phyloP scores from a whole-genome alignment of 192 early-diverging fungal species.

The Paraglomus brasilianum region DNA sequence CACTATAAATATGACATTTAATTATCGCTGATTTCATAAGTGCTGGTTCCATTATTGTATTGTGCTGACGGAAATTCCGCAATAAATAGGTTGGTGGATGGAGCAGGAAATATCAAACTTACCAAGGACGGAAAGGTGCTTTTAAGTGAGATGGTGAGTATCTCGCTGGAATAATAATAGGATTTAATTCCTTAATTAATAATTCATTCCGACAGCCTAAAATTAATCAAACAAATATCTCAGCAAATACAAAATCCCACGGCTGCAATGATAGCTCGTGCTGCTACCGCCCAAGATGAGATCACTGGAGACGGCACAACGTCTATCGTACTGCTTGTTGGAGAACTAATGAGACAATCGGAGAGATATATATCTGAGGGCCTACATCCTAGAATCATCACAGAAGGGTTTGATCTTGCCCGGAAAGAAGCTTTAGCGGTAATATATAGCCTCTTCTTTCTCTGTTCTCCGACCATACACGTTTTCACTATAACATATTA shows the following conservation, averaged over 20 bases:
- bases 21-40: background rate
- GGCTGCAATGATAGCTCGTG: slow-evolving; percentile 97
- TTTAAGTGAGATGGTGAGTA: slow-evolving; percentile 91
- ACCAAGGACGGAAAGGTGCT: slow-evolving; percentile 99
- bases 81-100: slow-evolving; percentile 82
- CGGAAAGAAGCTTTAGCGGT: slow-evolving; percentile 91
- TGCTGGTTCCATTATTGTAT: background rate
- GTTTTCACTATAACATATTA: background rate
- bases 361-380: slow-evolving; percentile 93
- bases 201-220: background rate
- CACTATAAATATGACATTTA: no score
- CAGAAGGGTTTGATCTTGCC: slow-evolving; percentile 96
- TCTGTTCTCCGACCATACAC: background rate
- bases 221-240: slow-evolving; percentile 31
- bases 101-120: slow-evolving; percentile 92
- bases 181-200: slow-evolving; percentile 18
- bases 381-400: slow-evolving; percentile 92
- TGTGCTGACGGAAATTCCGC: background rate
- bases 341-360: slow-evolving; percentile 96
- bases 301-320: slow-evolving; percentile 99
- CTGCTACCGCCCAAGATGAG: slow-evolving; percentile 99
- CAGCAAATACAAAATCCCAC: slow-evolving; percentile 99
- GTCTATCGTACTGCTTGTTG: slow-evolving; percentile 93
- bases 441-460: slow-evolving; percentile 19
- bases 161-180: background rate